Evolutionary conservation across 1,139 yeast species (phyloP).

Genomic region (Debaryomyces coudertii): DNA sequence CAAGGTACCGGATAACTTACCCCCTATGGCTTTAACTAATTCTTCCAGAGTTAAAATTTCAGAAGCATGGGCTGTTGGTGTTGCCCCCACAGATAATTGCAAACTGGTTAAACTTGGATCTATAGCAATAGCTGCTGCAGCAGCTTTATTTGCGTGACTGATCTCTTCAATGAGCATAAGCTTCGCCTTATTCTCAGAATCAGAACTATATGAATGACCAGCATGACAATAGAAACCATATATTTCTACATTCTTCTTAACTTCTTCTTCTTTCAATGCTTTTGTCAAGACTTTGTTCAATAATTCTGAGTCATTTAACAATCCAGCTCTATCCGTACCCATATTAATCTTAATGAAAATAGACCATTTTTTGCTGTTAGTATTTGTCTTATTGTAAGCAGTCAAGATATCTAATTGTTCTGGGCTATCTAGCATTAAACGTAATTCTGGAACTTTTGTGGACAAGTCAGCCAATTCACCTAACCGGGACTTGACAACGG

Average conservation of each 20-base stretch:
- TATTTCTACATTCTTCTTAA: constrained; percentile 38
- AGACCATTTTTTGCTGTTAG: constrained; percentile 48
- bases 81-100: constrained; percentile 70
- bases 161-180: constrained; percentile 57
- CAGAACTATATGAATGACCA: constrained; percentile 69
- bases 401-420: constrained; percentile 57
- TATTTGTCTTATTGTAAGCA: constrained; percentile 31
- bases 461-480: constrained; percentile 52
- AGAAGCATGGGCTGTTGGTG: constrained; percentile 77
- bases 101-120: constrained; percentile 30
- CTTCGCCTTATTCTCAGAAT: constrained; percentile 51
- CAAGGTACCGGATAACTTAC: constrained; percentile 47
- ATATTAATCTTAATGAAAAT: constrained; percentile 59
- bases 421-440: constrained; percentile 64
- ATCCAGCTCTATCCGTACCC: constrained; percentile 71
- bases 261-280: constrained; percentile 24
- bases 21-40: constrained; percentile 25
- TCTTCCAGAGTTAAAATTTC: constrained; percentile 29
- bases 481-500: constrained; percentile 59
- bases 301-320: constrained; percentile 33
- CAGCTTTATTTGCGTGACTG: constrained; percentile 57
- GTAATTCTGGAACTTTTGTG: constrained; percentile 42
- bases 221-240: constrained; percentile 81
- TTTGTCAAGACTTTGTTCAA: constrained; percentile 34
- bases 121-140: constrained; percentile 37